A percentile compares a stretch with the other conserved stretches of the same genome.
These are phyloP conservation scores for Chlorella sorokiniana DNA, from an alignment of 139 green algal species.

Conservation along the genomic window DNA sequence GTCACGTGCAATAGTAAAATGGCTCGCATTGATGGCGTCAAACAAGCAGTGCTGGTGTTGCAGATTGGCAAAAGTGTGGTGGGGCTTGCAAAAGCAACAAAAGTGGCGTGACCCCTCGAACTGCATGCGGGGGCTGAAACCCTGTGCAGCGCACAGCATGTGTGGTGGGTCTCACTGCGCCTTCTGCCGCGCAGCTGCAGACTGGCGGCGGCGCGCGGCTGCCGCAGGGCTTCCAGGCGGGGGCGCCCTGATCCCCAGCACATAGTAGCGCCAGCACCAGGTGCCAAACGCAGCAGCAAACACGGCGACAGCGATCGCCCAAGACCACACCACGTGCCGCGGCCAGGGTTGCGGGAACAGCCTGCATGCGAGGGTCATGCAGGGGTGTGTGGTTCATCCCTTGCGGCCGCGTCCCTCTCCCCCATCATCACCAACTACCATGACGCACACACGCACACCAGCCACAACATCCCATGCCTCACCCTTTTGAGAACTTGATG, in stretches of 20 bases:
- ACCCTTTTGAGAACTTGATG: constrained; percentile 82
- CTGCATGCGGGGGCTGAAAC: no score
- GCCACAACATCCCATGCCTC: not conserved
- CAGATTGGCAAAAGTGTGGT: no score
- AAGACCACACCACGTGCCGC: constrained; percentile 48
- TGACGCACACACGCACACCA: not conserved
- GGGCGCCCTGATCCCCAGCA: not conserved
- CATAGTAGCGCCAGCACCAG: constrained; percentile 55
- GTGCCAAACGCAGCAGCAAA: constrained; percentile 27
- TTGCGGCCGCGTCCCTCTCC: not conserved
- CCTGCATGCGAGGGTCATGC: constrained; percentile 1
- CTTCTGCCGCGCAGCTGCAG: not conserved
- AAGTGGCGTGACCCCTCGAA: no score
- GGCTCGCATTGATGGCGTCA: no score
- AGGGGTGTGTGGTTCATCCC: not conserved
- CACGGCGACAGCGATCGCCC: constrained; percentile 32
- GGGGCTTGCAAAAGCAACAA: no score
- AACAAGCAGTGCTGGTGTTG: no score
- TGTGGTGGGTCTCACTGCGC: not conserved
- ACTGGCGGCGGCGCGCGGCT: not conserved
- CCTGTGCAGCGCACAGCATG: no score
- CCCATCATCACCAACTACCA: no score
- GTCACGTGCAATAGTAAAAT: no score
- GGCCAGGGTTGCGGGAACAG: constrained; percentile 69
- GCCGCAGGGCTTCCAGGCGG: not conserved